These are phyloP conservation scores for Patellifolia procumbens DNA, from an alignment of 179 eudicot species.

Conservation along the genomic window DNA sequence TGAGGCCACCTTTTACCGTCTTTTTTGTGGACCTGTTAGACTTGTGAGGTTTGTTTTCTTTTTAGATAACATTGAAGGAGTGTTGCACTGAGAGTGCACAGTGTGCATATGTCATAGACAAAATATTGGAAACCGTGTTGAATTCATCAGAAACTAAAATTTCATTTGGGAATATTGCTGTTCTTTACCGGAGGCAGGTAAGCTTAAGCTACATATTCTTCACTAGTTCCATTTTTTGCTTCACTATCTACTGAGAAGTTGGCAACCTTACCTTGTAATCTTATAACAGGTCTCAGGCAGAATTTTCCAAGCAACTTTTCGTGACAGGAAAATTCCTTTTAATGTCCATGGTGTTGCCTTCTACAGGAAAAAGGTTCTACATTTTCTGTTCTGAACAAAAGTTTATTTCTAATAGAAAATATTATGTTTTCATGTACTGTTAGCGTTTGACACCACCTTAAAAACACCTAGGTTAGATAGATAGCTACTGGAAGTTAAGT, in stretches of 20 bases:
- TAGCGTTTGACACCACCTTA: background rate
- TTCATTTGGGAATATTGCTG: conserved; percentile 69
- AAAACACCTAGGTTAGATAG: background rate
- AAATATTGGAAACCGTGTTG: conserved; percentile 67
- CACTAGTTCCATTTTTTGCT: background rate
- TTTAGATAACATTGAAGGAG: conserved; percentile 77
- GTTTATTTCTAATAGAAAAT: background rate
- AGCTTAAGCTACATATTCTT: conserved; percentile 18
- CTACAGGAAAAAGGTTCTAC: conserved; percentile 81
- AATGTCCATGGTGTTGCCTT: conserved; percentile 94
- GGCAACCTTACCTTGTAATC: background rate
- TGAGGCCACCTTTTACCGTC: conserved; percentile 6
- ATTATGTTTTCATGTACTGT: background rate
- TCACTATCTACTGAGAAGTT: conserved; percentile 12
- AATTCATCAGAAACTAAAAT: conserved; percentile 48
- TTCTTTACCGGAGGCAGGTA: conserved; percentile 97
- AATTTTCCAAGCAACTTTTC: conserved; percentile 78
- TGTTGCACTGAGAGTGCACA: conserved; percentile 82
- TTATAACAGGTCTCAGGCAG: conserved; percentile 71
- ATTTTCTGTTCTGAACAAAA: background rate
- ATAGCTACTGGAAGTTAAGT: background rate
- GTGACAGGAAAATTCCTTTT: conserved; percentile 78
- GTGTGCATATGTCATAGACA: conserved; percentile 84
- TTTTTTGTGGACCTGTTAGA: background rate
- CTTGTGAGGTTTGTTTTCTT: conserved; percentile 2